phyloP scores from a whole-genome alignment of 2,329 filamentous ascomycete species.

The Fusarium sp. region DNA sequence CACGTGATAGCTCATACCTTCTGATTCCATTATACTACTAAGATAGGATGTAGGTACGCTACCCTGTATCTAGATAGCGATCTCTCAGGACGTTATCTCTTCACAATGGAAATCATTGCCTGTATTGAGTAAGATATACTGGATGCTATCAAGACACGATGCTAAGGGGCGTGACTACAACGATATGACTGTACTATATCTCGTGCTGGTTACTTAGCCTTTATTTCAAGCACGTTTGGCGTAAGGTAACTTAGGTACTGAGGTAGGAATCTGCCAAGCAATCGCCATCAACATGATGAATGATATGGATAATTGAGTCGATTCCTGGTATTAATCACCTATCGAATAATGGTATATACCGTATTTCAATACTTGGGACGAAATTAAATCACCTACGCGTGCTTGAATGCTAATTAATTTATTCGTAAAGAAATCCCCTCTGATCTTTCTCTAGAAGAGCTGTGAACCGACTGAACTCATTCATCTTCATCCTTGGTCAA shows the following conservation, averaged over 20 bases:
- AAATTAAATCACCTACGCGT: neutral
- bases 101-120: too few species aligned
- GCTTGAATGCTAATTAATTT: neutral
- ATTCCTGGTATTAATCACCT: too few species aligned
- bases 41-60: neutral
- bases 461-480: neutral
- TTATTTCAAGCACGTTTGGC: neutral
- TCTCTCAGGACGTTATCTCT: neutral
- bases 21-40: too few species aligned
- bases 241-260: neutral
- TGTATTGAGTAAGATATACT: neutral
- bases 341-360: neutral
- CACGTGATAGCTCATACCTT: neutral
- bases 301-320: too few species aligned
- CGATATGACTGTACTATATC: neutral
- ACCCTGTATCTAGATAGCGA: neutral
- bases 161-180: neutral
- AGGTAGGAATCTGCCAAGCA: neutral
- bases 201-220: neutral
- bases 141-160: neutral
- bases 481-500: conserved; percentile 5
- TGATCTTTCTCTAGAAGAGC: neutral
- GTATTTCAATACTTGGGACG: neutral
- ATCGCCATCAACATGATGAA: neutral
- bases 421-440: neutral